These are phyloP conservation scores for Iris macrosiphon DNA, from an alignment of 106 monocot genomes.

Conservation along the genomic window DNA sequence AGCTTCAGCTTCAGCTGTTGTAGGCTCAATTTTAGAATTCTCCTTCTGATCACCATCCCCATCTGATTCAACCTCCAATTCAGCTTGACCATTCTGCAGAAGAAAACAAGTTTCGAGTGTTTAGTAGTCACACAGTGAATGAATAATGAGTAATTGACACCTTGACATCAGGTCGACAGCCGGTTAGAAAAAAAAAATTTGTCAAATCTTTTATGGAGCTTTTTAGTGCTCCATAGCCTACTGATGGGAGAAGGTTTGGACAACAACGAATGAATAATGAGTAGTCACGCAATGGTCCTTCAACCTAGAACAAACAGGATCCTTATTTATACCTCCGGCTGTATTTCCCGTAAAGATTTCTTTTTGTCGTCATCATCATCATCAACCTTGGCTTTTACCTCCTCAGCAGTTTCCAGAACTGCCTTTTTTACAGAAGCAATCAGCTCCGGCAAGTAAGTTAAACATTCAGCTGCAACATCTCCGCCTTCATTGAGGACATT, in stretches of 20 bases:
- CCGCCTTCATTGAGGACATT: neutral
- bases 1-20: slow-evolving; percentile 68
- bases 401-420: slow-evolving; percentile 37
- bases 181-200: no score
- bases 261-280: neutral
- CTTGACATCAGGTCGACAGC: no score
- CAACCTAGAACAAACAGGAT: no score
- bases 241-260: no score
- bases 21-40: slow-evolving; percentile 51
- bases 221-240: no score
- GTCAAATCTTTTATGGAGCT: no score
- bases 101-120: no score
- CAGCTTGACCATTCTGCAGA: slow-evolving; percentile 39
- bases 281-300: neutral
- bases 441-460: slow-evolving; percentile 29
- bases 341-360: slow-evolving; percentile 14
- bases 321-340: slow-evolving; percentile 32
- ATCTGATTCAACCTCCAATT: slow-evolving; percentile 30
- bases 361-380: slow-evolving; percentile 12
- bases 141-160: no score
- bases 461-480: slow-evolving; percentile 14
- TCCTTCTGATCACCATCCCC: slow-evolving; percentile 21
- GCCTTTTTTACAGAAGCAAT: slow-evolving; percentile 40
- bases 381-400: slow-evolving; percentile 15
- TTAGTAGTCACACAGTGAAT: no score